Evolutionary conservation across 2,329 filamentous ascomycete species (phyloP).

Genomic region (Nemania sp.): DNA sequence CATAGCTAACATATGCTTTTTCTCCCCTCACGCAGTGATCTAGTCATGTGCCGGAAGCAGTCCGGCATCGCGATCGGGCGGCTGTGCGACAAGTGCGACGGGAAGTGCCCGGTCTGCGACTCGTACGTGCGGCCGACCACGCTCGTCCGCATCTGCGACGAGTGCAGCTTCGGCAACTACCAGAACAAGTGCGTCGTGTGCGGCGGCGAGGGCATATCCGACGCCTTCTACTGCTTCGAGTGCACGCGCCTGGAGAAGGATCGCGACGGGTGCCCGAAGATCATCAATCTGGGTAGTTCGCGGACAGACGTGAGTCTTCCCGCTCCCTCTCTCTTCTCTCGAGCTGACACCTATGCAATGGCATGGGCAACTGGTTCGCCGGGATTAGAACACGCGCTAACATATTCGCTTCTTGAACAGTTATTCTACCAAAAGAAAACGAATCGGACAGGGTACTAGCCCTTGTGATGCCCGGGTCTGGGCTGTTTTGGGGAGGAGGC

Average conservation of each 20-base stretch:
- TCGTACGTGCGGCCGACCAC: slow-evolving; percentile 98
- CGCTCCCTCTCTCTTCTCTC: slow-evolving; percentile 46
- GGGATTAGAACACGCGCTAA: slow-evolving; percentile 31
- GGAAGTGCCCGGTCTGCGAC: slow-evolving; percentile 98
- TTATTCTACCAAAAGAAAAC: slow-evolving; percentile 70
- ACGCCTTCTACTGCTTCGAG: slow-evolving; percentile 99
- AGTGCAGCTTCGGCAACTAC: slow-evolving; percentile 99
- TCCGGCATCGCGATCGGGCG: slow-evolving; percentile 96
- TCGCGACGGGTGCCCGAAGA: slow-evolving; percentile 96
- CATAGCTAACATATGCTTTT: slow-evolving; percentile 20
- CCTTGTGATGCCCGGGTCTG: slow-evolving; percentile 52
- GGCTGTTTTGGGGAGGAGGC: slow-evolving; percentile 36
- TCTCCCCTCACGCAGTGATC: slow-evolving; percentile 65
- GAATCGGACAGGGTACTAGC: slow-evolving; percentile 63
- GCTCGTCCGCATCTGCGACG: slow-evolving; percentile 96
- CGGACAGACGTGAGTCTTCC: slow-evolving; percentile 77
- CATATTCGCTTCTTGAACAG: slow-evolving; percentile 39
- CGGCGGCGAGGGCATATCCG: slow-evolving; percentile 95
- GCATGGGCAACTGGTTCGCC: too few relatives aligned
- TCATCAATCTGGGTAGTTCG: slow-evolving; percentile 95
- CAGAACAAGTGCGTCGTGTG: slow-evolving; percentile 99
- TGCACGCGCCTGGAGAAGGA: slow-evolving; percentile 97
- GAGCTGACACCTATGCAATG: neutral
- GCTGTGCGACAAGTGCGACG: slow-evolving; percentile 99
- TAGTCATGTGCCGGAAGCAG: slow-evolving; percentile 99